These are phyloP conservation scores for Ogataea hybrid DNA, from an alignment of 1,139 yeast genomes.

Conservation along the genomic window DNA sequence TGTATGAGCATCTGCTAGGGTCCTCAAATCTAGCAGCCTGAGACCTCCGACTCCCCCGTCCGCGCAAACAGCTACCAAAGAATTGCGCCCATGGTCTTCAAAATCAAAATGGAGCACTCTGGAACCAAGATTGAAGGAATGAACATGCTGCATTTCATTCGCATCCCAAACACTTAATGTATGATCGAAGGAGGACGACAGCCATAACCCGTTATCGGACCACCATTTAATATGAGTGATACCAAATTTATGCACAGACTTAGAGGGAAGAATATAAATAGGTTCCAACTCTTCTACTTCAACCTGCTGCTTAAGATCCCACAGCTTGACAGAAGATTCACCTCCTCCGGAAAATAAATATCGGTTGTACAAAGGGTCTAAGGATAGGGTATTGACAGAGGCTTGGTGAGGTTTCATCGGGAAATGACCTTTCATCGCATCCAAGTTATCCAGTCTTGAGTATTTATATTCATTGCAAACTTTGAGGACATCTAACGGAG, in stretches of 20 bases:
- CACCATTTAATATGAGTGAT: slow-evolving; percentile 81
- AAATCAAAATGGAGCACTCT: slow-evolving; percentile 57
- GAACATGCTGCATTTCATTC: slow-evolving; percentile 57
- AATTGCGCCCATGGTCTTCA: slow-evolving; percentile 39
- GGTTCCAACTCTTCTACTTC: slow-evolving; percentile 30
- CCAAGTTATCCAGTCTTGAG: slow-evolving; percentile 21
- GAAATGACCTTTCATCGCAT: slow-evolving; percentile 16
- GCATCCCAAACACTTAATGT: slow-evolving; percentile 84
- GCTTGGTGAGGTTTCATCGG: slow-evolving; percentile 26
- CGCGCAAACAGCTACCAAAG: slow-evolving; percentile 48
- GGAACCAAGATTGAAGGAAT: slow-evolving; percentile 52
- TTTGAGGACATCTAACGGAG: slow-evolving; percentile 17
- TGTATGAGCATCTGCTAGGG: slow-evolving; percentile 70
- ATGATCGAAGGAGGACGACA: slow-evolving; percentile 78
- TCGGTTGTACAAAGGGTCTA: slow-evolving; percentile 52
- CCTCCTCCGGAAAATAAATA: slow-evolving; percentile 73
- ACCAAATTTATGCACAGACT: slow-evolving; percentile 66
- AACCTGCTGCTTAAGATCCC: slow-evolving; percentile 41
- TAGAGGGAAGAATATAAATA: slow-evolving; percentile 49
- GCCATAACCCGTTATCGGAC: slow-evolving; percentile 90
- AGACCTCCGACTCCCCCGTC: slow-evolving; percentile 34
- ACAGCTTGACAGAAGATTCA: slow-evolving; percentile 66
- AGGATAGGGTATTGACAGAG: slow-evolving; percentile 62
- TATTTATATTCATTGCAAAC: slow-evolving; percentile 28
- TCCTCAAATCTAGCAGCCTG: slow-evolving; percentile 67